phyloP scores from a whole-genome alignment of 179 eudicot species.

The Amaranthus tricolor region DNA sequence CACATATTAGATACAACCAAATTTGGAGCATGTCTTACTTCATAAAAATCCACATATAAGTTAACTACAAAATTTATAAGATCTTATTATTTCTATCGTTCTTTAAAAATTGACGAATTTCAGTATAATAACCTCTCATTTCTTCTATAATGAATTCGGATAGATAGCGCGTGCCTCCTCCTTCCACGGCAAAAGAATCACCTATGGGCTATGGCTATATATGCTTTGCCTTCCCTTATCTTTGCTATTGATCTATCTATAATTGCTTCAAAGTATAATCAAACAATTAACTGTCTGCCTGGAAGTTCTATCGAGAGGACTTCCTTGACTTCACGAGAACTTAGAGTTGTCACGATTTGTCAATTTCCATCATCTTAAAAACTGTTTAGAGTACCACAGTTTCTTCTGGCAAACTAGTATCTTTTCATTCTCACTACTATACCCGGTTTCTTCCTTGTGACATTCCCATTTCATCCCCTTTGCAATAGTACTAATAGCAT shows the following conservation, averaged over 20 bases:
- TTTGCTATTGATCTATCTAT: slow-evolving; percentile 22
- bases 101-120: slow-evolving; percentile 13
- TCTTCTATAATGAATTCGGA: slow-evolving; percentile 20
- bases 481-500: slow-evolving; percentile 50
- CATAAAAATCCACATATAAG: slow-evolving; percentile 2
- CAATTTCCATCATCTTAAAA: slow-evolving; percentile 32
- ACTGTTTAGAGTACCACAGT: slow-evolving; percentile 68
- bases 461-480: slow-evolving; percentile 80
- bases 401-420: slow-evolving; percentile 76
- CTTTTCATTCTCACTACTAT: slow-evolving; percentile 58
- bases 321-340: background rate
- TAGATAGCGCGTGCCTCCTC: slow-evolving; percentile 5
- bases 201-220: background rate
- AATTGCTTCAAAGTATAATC: background rate
- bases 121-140: slow-evolving; percentile 12
- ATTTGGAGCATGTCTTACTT: slow-evolving; percentile 10
- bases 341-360: background rate
- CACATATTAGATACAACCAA: slow-evolving; percentile 9
- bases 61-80: slow-evolving; percentile 16
- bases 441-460: slow-evolving; percentile 61
- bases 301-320: background rate
- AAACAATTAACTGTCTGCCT: background rate
- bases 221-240: slow-evolving; percentile 20
- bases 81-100: slow-evolving; percentile 10
- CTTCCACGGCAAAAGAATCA: slow-evolving; percentile 4